Conservation (phyloP, 768 basidiomycete genomes). For the Amylocystis lapponica region DNA sequence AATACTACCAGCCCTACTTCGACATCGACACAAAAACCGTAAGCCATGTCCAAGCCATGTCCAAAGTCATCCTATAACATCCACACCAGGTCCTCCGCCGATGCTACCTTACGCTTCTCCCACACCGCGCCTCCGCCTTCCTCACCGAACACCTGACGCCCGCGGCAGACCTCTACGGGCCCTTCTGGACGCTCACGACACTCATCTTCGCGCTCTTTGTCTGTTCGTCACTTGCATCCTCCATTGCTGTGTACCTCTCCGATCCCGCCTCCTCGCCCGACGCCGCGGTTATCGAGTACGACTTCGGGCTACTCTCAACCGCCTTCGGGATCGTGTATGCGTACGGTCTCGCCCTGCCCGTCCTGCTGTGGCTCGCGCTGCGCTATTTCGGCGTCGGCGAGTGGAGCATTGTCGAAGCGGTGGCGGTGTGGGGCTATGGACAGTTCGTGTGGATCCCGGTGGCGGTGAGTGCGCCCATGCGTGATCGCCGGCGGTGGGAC, state of each 20-base stretch:
- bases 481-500: not conserved
- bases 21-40: slow-evolving; percentile 82
- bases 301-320: slow-evolving; percentile 80
- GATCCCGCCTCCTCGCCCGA: slow-evolving; percentile 37
- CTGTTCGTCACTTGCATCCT: slow-evolving; percentile 86
- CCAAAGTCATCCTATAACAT: slow-evolving; percentile 9
- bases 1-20: slow-evolving; percentile 85
- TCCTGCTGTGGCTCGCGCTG: slow-evolving; percentile 78
- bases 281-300: slow-evolving; percentile 58
- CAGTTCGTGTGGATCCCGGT: slow-evolving; percentile 89
- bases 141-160: slow-evolving; percentile 59
- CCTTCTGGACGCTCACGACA: slow-evolving; percentile 97
- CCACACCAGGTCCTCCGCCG: slow-evolving; percentile 57
- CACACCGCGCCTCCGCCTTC: slow-evolving; percentile 55
- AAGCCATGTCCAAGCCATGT: not conserved
- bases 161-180: slow-evolving; percentile 74
- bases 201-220: slow-evolving; percentile 91
- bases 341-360: slow-evolving; percentile 80
- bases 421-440: slow-evolving; percentile 76
- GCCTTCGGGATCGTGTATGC: slow-evolving; percentile 81
- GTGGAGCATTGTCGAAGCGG: slow-evolving; percentile 82
- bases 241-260: slow-evolving; percentile 83
- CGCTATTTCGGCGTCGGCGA: slow-evolving; percentile 85
- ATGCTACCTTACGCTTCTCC: slow-evolving; percentile 75
- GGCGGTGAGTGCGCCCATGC: slow-evolving; percentile 43